Conservation (phyloP, 805 yeast species). For the Ogataea minuta region DNA sequence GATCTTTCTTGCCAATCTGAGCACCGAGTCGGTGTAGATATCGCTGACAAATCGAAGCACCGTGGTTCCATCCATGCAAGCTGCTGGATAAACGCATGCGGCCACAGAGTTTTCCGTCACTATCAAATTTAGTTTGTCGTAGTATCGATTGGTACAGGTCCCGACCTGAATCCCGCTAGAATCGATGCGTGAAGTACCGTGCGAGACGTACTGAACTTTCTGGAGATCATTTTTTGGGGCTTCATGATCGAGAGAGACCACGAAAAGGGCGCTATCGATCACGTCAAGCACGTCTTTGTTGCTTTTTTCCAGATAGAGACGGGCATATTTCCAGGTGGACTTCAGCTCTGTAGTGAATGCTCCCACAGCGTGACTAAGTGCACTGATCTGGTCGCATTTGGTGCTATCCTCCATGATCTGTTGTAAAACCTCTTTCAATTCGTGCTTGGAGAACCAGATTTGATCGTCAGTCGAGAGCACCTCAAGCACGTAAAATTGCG, state of each 20-base stretch:
- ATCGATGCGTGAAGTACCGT: slow-evolving; percentile 48
- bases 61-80: slow-evolving; percentile 58
- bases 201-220: slow-evolving; percentile 47
- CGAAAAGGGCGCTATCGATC: slow-evolving; percentile 52
- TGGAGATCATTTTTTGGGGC: slow-evolving; percentile 47
- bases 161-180: slow-evolving; percentile 51
- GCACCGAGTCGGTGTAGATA: slow-evolving; percentile 55
- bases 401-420: slow-evolving; percentile 41
- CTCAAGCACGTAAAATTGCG: slow-evolving; percentile 49
- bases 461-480: slow-evolving; percentile 44
- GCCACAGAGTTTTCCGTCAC: slow-evolving; percentile 56
- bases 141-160: slow-evolving; percentile 58
- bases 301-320: slow-evolving; percentile 40
- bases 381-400: slow-evolving; percentile 35
- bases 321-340: slow-evolving; percentile 46
- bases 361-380: slow-evolving; percentile 48
- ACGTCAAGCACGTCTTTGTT: slow-evolving; percentile 37
- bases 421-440: slow-evolving; percentile 44
- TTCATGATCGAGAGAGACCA: slow-evolving; percentile 49
- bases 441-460: slow-evolving; percentile 54
- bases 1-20: slow-evolving; percentile 55
- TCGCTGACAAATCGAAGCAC: slow-evolving; percentile 56
- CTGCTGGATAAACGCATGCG: slow-evolving; percentile 58
- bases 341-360: slow-evolving; percentile 54
- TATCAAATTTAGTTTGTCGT: slow-evolving; percentile 55